Evolutionary conservation across 257 asterid genomes (phyloP), one percentile per base, ranked within the genome.

Genomic region (Fraxinus quadrangulata): DNA sequence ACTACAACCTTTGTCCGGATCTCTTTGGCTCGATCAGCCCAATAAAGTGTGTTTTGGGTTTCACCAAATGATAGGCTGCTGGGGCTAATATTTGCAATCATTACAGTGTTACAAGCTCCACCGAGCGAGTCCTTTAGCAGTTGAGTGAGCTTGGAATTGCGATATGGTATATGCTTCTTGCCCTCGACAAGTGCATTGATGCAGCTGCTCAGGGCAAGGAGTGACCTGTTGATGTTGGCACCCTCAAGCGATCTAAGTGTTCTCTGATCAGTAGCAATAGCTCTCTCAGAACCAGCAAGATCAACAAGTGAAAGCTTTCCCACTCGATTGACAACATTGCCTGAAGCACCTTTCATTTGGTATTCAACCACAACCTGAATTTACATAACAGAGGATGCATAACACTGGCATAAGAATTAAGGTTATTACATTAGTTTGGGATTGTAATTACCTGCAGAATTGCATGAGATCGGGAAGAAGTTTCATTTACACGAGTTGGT

Each of bases 241-340:
- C 92, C 94, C 74, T 89, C 94, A 31, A 89, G 90, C 34, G 94
- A 89, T 79, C 94, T 88, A 30, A 89, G 84, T 24, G 92, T 89
- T 79, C 89, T 85, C 79, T 89, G 92, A 74, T 89, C 94, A 23
- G 92, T 89, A 24, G 94, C 90, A 59, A 89, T 85, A 75, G 94
- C 94, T 89, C 94, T 86, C 86, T 89, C 94, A n/a, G 94, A 89
- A 71, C 94, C 92, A 54, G 94, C 94, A 82, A 89, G 92, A 81
- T 89, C 94, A 75, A 89, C 85, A 16, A 89, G 89, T 21, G 92
- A 89, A 33, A 89, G 88, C 85, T 89, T 89, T 74, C 91, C 94
- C n/a, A 86, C 83, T 85, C 85, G 81, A 66, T 81, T 81, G 33
- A 88, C 72, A 70, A 87, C 56, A 70, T 82, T 83, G 73, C 77